These are phyloP conservation scores for Pouteria campechiana DNA, from an alignment of 179 eudicot species.

Conservation along the genomic window DNA sequence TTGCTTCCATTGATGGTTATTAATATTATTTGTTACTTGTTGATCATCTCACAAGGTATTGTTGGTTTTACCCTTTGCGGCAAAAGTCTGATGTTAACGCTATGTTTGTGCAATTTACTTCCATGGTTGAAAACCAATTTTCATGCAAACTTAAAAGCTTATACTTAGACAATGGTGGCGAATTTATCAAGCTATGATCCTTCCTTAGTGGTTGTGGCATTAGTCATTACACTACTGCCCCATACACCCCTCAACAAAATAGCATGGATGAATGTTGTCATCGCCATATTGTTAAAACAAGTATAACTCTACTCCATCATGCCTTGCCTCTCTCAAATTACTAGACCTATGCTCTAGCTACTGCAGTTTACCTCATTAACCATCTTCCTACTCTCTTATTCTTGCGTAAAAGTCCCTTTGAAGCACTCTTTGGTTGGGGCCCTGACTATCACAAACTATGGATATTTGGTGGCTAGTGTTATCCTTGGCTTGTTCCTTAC, in stretches of 20 bases:
- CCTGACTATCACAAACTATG: not conserved
- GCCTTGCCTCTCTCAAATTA: not conserved
- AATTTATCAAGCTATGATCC: not conserved
- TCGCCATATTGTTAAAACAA: not conserved
- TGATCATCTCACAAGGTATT: no score
- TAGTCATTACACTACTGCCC: not conserved
- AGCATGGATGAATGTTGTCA: not conserved
- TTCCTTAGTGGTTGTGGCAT: not conserved
- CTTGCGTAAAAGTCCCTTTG: not conserved
- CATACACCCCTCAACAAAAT: constrained; percentile 2
- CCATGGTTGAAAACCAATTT: not conserved
- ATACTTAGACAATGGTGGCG: not conserved
- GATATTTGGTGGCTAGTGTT: not conserved
- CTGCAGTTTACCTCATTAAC: not conserved
- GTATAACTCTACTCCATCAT: not conserved
- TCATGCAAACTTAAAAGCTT: not conserved
- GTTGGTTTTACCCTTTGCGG: not conserved
- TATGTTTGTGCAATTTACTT: not conserved
- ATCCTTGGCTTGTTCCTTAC: not conserved
- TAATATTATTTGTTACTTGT: not conserved
- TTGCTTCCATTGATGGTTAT: not conserved
- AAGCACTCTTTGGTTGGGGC: not conserved
- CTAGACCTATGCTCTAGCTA: not conserved
- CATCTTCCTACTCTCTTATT: not conserved
- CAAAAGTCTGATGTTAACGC: not conserved